Evolutionary conservation across 805 yeast species (phyloP).

Genomic region (Henningerozyma blattae): DNA sequence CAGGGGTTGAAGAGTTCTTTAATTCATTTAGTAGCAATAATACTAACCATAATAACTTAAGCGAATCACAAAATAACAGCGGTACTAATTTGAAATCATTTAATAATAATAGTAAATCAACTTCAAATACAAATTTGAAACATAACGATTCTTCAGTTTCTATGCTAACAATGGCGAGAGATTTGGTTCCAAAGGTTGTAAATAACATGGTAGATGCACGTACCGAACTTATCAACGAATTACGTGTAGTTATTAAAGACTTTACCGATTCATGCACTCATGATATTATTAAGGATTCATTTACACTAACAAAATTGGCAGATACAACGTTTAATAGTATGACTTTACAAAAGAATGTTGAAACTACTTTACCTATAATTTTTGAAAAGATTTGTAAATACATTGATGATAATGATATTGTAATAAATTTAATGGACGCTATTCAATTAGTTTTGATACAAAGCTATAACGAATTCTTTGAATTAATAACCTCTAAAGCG

Average conservation of each 20-base stretch:
- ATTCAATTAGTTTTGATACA: constrained; percentile 48
- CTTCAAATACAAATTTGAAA: background rate
- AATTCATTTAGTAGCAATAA: constrained; percentile 24
- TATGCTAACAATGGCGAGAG: constrained; percentile 39
- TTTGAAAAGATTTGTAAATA: constrained; percentile 40
- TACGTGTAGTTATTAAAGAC: constrained; percentile 57
- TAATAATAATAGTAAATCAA: too few species aligned
- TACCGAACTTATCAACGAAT: constrained; percentile 58
- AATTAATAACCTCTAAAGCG: constrained; percentile 19
- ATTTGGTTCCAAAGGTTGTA: constrained; percentile 67
- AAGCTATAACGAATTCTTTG: constrained; percentile 44
- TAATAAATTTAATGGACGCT: constrained; percentile 46
- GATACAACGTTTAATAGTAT: constrained; percentile 19
- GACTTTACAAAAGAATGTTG: constrained; percentile 37
- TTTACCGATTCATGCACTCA: constrained; percentile 49
- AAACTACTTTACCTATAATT: constrained; percentile 44
- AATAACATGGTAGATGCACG: constrained; percentile 73
- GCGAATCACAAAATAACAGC: too few species aligned
- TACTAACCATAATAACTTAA: background rate
- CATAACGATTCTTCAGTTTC: constrained; percentile 15
- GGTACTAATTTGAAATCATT: too few species aligned
- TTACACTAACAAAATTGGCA: constrained; percentile 13
- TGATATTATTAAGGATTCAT: constrained; percentile 37
- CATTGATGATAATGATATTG: constrained; percentile 42
- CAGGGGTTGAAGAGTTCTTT: constrained; percentile 54